These are phyloP conservation scores for Bryopsis sp. DNA, from an alignment of 139 green algal species.

Conservation along the genomic window DNA sequence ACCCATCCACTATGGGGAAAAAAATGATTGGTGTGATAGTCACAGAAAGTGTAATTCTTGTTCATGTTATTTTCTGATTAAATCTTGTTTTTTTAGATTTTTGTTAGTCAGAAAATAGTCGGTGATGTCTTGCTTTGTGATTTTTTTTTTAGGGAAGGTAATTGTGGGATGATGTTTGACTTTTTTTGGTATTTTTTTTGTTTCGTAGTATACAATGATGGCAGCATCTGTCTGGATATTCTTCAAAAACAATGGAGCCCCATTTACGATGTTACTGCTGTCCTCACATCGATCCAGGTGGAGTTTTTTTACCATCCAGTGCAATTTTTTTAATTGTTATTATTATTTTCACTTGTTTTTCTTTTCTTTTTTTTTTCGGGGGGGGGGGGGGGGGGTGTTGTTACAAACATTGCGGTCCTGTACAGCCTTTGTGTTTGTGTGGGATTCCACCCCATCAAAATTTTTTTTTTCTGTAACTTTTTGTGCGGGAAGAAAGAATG, in stretches of 20 bases:
- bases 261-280: constrained; percentile 96
- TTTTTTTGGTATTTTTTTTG: too few species aligned
- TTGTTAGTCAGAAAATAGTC: too few species aligned
- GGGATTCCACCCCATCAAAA: background rate
- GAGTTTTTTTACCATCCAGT: too few species aligned
- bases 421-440: background rate
- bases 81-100: background rate
- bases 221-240: constrained; percentile 97
- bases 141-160: too few species aligned
- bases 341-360: background rate
- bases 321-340: background rate
- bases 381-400: background rate
- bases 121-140: too few species aligned
- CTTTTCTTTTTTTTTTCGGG: background rate
- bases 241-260: constrained; percentile 97
- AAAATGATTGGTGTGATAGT: too few species aligned
- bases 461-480: background rate
- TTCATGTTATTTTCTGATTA: too few species aligned
- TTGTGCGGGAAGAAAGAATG: too few species aligned
- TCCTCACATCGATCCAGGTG: constrained; percentile 95
- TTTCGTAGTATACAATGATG: constrained; percentile 83
- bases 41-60: too few species aligned
- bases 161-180: too few species aligned
- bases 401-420: background rate
- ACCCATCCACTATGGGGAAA: too few species aligned